These are phyloP conservation scores for Oropetium thomaeum DNA, from an alignment of 176 grass and related monocot genomes.

Conservation along the genomic window DNA sequence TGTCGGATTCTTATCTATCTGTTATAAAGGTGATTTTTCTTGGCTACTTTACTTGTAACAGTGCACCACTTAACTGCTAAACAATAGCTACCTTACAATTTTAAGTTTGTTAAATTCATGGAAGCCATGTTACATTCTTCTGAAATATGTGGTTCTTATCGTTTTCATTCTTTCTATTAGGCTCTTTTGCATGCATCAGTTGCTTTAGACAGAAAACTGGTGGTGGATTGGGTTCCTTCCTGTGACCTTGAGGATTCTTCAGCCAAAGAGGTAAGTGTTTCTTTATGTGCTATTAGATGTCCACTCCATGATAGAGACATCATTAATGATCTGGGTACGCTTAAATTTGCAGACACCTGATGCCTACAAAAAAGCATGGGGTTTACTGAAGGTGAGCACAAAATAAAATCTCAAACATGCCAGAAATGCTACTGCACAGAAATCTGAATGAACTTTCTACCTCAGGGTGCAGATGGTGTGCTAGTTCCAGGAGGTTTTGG, in stretches of 20 bases:
- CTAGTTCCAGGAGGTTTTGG: conserved; percentile 96
- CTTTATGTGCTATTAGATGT: conserved; percentile 1
- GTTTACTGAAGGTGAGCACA: conserved; percentile 63
- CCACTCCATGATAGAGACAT: neutral
- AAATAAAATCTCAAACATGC: conserved; percentile 6
- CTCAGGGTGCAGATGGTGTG: conserved; percentile 76
- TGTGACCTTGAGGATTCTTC: conserved; percentile 86
- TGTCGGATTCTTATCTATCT: conserved; percentile 75
- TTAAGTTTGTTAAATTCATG: neutral
- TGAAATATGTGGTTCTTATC: neutral
- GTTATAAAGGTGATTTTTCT: conserved; percentile 62
- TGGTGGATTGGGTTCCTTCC: conserved; percentile 93
- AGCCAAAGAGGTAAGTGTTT: conserved; percentile 46
- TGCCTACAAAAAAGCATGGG: conserved; percentile 79
- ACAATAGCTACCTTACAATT: neutral
- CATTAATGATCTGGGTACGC: conserved; percentile 16
- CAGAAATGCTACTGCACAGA: neutral
- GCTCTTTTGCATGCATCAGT: conserved; percentile 90
- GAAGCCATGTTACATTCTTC: neutral
- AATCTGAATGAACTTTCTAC: conserved; percentile 21
- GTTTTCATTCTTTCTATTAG: conserved; percentile 25
- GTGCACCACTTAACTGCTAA: neutral
- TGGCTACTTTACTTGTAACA: neutral
- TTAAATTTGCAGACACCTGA: conserved; percentile 67
- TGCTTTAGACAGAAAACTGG: conserved; percentile 71